Conservation (phyloP, 2,329 filamentous ascomycete species). For the Kalmusia sp. region DNA sequence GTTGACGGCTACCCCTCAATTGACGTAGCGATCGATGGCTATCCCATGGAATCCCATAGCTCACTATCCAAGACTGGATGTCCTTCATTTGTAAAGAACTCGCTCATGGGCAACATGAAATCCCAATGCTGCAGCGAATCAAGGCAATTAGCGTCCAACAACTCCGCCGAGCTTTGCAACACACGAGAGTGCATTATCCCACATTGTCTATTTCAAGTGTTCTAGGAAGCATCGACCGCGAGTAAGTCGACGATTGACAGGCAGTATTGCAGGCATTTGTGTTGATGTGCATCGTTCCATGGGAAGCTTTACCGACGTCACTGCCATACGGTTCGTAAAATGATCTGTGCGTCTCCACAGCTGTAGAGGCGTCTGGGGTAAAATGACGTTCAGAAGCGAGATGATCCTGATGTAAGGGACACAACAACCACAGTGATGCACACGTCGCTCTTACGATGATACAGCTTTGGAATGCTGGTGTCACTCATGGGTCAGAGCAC, state of each 20-base stretch:
- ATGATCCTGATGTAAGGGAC: neutral
- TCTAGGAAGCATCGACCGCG: too few relatives aligned
- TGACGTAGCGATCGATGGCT: neutral
- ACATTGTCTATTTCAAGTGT: too few relatives aligned
- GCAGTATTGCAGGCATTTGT: too few relatives aligned
- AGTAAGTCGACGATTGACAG: too few relatives aligned
- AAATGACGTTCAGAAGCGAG: neutral
- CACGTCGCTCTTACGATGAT: neutral
- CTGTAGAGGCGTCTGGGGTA: constrained; percentile 6
- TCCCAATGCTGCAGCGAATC: too few relatives aligned
- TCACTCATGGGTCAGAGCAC: too few relatives aligned
- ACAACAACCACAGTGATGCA: neutral
- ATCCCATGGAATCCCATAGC: neutral
- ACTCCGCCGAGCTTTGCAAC: too few relatives aligned
- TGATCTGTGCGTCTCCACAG: constrained; percentile 9
- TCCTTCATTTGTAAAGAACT: neutral
- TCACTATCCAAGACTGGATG: too few relatives aligned
- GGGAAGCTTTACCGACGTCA: constrained; percentile 1
- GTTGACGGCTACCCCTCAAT: neutral
- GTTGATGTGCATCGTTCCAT: neutral
- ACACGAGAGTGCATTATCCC: too few relatives aligned
- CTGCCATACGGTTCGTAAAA: neutral
- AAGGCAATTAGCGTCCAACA: too few relatives aligned
- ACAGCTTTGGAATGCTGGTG: too few relatives aligned
- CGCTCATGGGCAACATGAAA: too few relatives aligned